Evolutionary conservation across 2,329 filamentous ascomycete species (phyloP).

Genomic region (Mycosphaerelloides madeirae): DNA sequence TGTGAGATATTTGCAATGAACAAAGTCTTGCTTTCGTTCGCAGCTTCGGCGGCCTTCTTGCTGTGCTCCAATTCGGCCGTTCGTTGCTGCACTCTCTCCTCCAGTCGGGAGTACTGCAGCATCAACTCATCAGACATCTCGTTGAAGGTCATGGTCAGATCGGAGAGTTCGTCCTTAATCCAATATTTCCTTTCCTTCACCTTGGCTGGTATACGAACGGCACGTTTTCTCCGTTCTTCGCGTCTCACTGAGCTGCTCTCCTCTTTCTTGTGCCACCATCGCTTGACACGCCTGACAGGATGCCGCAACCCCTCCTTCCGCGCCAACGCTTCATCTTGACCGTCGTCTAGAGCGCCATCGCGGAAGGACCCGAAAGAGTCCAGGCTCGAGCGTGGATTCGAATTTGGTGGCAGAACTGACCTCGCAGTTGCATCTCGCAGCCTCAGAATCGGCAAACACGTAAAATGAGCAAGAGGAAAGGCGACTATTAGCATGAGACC

Average conservation of each 20-base stretch:
- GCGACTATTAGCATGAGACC: slow-evolving; percentile 65
- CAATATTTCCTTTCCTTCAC: slow-evolving; percentile 71
- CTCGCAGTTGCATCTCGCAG: slow-evolving; percentile 71
- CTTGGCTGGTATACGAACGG: slow-evolving; percentile 80
- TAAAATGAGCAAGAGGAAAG: slow-evolving; percentile 74
- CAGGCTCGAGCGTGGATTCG: slow-evolving; percentile 36
- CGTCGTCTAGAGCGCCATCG: slow-evolving; percentile 36
- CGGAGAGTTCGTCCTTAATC: slow-evolving; percentile 78
- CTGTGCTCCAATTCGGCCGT: slow-evolving; percentile 81
- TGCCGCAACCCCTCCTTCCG: slow-evolving; percentile 45
- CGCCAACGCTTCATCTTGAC: slow-evolving; percentile 35
- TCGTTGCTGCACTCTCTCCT: slow-evolving; percentile 76
- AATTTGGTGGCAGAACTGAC: slow-evolving; percentile 63
- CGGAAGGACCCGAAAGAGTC: slow-evolving; percentile 26
- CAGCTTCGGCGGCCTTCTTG: slow-evolving; percentile 89
- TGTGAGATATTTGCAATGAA: slow-evolving; percentile 93
- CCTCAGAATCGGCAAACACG: slow-evolving; percentile 72
- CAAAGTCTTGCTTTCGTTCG: slow-evolving; percentile 93
- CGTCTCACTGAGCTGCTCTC: slow-evolving; percentile 28
- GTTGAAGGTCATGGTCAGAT: slow-evolving; percentile 80
- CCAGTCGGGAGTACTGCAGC: slow-evolving; percentile 78
- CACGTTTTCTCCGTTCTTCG: slow-evolving; percentile 36
- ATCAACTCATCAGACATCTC: slow-evolving; percentile 88
- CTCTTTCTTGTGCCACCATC: slow-evolving; percentile 24
- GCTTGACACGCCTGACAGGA: slow-evolving; percentile 27